These are phyloP conservation scores for Paecilomyces sp. DNA, from an alignment of 2,329 filamentous ascomycete species.

Conservation along the genomic window DNA sequence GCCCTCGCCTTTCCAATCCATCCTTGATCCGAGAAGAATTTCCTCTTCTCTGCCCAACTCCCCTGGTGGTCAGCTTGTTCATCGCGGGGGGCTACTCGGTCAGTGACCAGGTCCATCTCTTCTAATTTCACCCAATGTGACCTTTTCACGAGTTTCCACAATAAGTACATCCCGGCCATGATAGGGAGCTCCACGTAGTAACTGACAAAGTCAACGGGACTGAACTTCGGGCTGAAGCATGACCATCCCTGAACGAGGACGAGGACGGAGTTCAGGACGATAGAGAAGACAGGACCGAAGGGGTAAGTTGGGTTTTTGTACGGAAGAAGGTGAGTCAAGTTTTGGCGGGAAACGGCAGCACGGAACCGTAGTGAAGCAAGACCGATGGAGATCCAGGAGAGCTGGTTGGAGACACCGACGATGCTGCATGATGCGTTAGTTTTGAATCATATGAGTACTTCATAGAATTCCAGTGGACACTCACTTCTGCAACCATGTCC, in stretches of 20 bases:
- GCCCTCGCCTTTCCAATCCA: not conserved
- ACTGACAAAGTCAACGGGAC: slow-evolving; percentile 54
- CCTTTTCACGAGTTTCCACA: slow-evolving; percentile 48
- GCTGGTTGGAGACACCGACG: slow-evolving; percentile 60
- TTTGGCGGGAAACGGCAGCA: slow-evolving; percentile 48
- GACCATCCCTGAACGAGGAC: slow-evolving; percentile 56
- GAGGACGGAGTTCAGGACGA: slow-evolving; percentile 52
- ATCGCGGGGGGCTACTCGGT: slow-evolving; percentile 21
- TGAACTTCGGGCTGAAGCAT: slow-evolving; percentile 54
- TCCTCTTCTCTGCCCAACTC: not conserved
- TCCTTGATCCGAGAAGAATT: not conserved
- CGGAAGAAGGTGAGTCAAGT: slow-evolving; percentile 55
- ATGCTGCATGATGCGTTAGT: slow-evolving; percentile 34
- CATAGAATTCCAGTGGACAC: slow-evolving; percentile 7
- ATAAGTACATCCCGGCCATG: slow-evolving; percentile 49
- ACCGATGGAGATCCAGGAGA: slow-evolving; percentile 58
- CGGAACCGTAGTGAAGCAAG: slow-evolving; percentile 61
- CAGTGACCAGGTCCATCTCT: slow-evolving; percentile 47
- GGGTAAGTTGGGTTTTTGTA: slow-evolving; percentile 64
- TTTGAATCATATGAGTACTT: not conserved
- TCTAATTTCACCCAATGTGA: slow-evolving; percentile 39
- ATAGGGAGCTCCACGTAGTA: slow-evolving; percentile 58
- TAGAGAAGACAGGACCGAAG: slow-evolving; percentile 50
- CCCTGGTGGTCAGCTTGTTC: not conserved
- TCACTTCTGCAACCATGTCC: slow-evolving; percentile 61